Percentiles rank a stretch among this genome's conserved stretches.
Evolutionary conservation across 306 rosid genomes (phyloP).

Genomic region (Herpetospermum pedunculosum): DNA sequence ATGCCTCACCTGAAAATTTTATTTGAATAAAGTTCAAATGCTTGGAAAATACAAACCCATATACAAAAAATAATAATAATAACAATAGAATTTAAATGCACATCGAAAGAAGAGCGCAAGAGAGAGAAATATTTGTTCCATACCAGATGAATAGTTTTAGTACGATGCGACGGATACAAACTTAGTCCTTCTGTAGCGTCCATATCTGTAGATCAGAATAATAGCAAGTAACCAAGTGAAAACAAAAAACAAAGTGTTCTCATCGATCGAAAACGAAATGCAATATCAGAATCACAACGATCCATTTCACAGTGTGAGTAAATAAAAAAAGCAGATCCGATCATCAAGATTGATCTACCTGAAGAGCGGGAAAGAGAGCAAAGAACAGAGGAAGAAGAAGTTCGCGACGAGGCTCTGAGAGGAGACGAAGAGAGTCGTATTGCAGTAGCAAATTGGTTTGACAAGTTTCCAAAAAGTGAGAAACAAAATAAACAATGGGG

Average conservation of each 20-base stretch:
- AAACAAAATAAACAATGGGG: neutral
- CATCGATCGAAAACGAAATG: neutral
- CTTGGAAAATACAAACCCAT: neutral
- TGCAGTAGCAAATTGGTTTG: neutral
- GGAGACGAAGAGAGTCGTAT: neutral
- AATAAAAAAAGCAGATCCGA: neutral
- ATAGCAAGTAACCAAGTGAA: neutral
- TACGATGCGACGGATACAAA: slow-evolving; percentile 51
- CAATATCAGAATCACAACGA: neutral
- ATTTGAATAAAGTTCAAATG: neutral
- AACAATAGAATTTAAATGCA: neutral
- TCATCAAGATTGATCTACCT: slow-evolving; percentile 19
- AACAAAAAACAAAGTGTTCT: neutral
- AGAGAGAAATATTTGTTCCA: neutral
- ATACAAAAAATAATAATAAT: neutral
- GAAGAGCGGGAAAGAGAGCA: slow-evolving; percentile 28
- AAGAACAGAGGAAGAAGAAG: neutral
- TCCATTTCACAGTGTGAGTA: neutral
- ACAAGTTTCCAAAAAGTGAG: neutral
- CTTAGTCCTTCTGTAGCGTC: slow-evolving; percentile 28
- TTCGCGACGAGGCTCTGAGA: neutral
- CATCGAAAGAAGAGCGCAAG: neutral
- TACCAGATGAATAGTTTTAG: slow-evolving; percentile 60
- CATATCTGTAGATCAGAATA: slow-evolving; percentile 33
- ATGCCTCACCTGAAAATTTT: slow-evolving; percentile 67